Percentiles rank a stretch among this genome's conserved stretches.
phyloP scores from a whole-genome alignment of 2,329 filamentous ascomycete genomes.

The Aureobasidium sp. region DNA sequence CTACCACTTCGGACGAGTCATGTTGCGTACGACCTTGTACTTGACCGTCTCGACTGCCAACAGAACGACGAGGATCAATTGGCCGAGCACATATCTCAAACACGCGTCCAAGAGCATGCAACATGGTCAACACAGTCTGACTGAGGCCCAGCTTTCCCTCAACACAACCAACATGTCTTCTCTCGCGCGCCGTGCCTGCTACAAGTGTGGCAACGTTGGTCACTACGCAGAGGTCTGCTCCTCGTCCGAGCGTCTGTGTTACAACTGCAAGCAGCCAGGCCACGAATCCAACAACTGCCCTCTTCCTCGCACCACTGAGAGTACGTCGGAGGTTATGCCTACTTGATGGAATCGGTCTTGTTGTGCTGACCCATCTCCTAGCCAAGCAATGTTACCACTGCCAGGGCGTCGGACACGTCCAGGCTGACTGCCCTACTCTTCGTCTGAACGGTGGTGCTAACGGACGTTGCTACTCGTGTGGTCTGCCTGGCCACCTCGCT shows the following conservation, averaged over 20 bases:
- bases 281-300: constrained; percentile 98
- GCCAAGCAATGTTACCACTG: constrained; percentile 99
- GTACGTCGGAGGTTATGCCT: constrained; percentile 41
- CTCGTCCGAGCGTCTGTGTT: constrained; percentile 95
- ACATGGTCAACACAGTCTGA: not conserved
- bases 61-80: not conserved
- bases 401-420: constrained; percentile 95
- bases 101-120: not conserved
- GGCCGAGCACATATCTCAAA: not conserved
- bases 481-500: constrained; percentile 84
- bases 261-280: constrained; percentile 97
- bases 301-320: constrained; percentile 89
- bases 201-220: constrained; percentile 48
- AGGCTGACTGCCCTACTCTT: constrained; percentile 96
- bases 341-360: not conserved
- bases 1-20: not conserved
- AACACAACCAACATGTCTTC: constrained; percentile 40
- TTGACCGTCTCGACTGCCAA: not conserved
- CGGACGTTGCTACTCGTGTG: constrained; percentile 95
- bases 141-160: not conserved
- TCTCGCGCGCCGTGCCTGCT: constrained; percentile 48
- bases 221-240: constrained; percentile 82
- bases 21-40: not conserved
- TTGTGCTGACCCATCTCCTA: constrained; percentile 28
- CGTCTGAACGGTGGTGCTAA: constrained; percentile 76